Percentiles rank a stretch among this genome's conserved stretches.
Evolutionary conservation across 768 basidiomycete genomes (phyloP).

Genomic region (Pulveroboletus ravenelii): DNA sequence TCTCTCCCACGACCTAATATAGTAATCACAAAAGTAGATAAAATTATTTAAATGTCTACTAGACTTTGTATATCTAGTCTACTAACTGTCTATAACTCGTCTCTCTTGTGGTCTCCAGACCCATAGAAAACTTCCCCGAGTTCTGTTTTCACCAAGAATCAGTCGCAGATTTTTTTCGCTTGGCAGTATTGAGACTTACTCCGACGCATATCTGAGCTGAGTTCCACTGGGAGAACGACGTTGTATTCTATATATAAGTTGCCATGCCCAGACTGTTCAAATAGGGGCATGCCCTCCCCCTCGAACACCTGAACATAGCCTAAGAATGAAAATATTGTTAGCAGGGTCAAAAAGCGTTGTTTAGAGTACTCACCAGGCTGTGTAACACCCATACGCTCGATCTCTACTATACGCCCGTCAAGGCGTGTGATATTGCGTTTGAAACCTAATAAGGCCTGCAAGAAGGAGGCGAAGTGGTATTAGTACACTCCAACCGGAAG

Average conservation of each 20-base stretch:
- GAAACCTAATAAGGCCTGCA: constrained; percentile 96
- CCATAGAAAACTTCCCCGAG: constrained; percentile 50
- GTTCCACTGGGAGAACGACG: constrained; percentile 76
- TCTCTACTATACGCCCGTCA: constrained; percentile 73
- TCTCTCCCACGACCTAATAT: constrained; percentile 19
- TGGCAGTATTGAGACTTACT: constrained; percentile 51
- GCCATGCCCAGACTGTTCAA: constrained; percentile 55
- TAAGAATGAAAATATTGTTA: constrained; percentile 23
- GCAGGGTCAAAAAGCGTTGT: not conserved
- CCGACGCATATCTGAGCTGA: constrained; percentile 61
- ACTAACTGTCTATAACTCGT: constrained; percentile 35
- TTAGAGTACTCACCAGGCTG: constrained; percentile 65
- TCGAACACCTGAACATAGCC: constrained; percentile 82
- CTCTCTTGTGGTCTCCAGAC: constrained; percentile 29
- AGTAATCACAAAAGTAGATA: not conserved
- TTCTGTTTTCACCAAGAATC: constrained; percentile 37
- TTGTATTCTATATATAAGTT: constrained; percentile 92
- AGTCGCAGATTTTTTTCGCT: not conserved
- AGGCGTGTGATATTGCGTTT: constrained; percentile 86
- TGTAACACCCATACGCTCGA: constrained; percentile 76
- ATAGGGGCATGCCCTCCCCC: constrained; percentile 87
- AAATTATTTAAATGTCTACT: constrained; percentile 1
- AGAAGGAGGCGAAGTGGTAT: not conserved
- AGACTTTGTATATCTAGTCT: constrained; percentile 3
- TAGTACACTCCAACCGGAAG: not conserved